Evolutionary conservation across 1,139 yeast species (phyloP).

Genomic region (Arxiozyma telluris): DNA sequence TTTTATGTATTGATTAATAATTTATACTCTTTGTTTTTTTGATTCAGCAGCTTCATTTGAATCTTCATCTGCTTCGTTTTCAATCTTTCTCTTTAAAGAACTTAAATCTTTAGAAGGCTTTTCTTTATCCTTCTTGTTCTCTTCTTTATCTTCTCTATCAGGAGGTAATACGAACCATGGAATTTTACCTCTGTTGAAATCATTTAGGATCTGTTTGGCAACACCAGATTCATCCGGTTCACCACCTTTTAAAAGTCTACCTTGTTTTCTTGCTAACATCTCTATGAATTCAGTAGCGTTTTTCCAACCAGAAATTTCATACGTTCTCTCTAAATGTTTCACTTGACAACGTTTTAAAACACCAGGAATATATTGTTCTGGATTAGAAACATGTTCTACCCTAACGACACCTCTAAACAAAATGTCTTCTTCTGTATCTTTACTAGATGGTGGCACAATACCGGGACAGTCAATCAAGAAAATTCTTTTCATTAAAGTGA

Average conservation of each 20-base stretch:
- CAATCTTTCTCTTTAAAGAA: constrained; percentile 9
- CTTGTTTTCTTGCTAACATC: constrained; percentile 83
- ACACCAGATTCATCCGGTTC: constrained; percentile 96
- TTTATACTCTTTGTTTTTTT: constrained; percentile 4
- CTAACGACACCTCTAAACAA: constrained; percentile 94
- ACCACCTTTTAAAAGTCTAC: constrained; percentile 90
- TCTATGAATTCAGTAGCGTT: constrained; percentile 80
- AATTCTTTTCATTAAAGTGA: constrained; percentile 90
- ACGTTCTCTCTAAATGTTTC: constrained; percentile 89
- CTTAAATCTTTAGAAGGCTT: neutral
- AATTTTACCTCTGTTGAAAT: constrained; percentile 92
- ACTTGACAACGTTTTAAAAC: constrained; percentile 77
- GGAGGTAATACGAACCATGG: constrained; percentile 99
- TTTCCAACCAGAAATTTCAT: constrained; percentile 89
- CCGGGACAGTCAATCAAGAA: constrained; percentile 98
- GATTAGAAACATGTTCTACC: constrained; percentile 90
- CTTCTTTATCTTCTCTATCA: constrained; percentile 27
- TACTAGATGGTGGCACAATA: constrained; percentile 89
- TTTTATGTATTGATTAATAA: neutral
- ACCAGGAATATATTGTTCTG: constrained; percentile 92
- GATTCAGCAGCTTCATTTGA: neutral
- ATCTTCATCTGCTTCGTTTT: constrained; percentile 1
- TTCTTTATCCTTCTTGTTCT: constrained; percentile 4
- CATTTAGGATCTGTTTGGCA: constrained; percentile 82
- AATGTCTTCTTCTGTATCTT: constrained; percentile 89